A percentile compares a stretch with the other conserved stretches of the same genome.
phyloP scores from a whole-genome alignment of 1,284 basidiomycete genomes.

The Leccinum cinnamomeum region DNA sequence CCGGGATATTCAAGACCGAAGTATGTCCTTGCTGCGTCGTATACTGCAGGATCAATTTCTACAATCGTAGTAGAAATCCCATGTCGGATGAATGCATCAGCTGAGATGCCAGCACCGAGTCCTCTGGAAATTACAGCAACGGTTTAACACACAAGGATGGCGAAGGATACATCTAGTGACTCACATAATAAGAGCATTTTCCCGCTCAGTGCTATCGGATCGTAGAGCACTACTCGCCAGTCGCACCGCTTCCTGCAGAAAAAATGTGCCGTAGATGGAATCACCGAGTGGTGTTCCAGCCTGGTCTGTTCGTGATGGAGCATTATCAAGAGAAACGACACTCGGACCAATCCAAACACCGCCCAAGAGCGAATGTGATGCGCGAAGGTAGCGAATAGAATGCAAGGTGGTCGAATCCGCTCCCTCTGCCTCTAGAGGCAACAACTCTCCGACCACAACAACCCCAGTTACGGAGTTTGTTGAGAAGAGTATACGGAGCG shows the following conservation, averaged over 20 bases:
- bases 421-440: constrained; percentile 38
- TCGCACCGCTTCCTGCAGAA: constrained; percentile 80
- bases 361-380: constrained; percentile 85
- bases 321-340: constrained; percentile 44
- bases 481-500: constrained; percentile 69
- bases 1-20: constrained; percentile 74
- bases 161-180: constrained; percentile 22
- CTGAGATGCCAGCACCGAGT: constrained; percentile 80
- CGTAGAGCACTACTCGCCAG: constrained; percentile 53
- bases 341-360: constrained; percentile 78
- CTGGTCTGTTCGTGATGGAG: constrained; percentile 48
- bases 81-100: constrained; percentile 69
- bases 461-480: constrained; percentile 73
- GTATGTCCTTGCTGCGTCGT: constrained; percentile 73
- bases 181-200: constrained; percentile 73
- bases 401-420: constrained; percentile 37
- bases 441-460: constrained; percentile 75
- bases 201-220: constrained; percentile 35
- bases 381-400: constrained; percentile 78
- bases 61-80: constrained; percentile 69
- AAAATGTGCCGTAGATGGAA: constrained; percentile 82
- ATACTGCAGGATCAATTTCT: constrained; percentile 88
- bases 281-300: constrained; percentile 60
- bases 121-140: constrained; percentile 52
- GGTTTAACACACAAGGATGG: constrained; percentile 1